A percentile compares a stretch with the other conserved stretches of the same genome.
Evolutionary conservation across 2,329 filamentous ascomycete species (phyloP).

Genomic region (Claviceps sp.): DNA sequence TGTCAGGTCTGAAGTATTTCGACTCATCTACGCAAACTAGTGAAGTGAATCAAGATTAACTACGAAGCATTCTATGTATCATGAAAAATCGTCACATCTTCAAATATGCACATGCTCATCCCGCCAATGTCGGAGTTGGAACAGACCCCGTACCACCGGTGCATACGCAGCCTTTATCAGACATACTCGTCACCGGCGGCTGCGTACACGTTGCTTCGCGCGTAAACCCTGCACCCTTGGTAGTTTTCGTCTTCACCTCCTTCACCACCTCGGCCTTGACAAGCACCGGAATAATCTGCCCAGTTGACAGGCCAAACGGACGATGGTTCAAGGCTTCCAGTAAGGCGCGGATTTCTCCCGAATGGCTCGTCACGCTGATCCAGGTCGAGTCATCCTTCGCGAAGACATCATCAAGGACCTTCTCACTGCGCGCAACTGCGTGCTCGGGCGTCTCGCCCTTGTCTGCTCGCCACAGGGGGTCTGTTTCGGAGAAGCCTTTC

Average conservation of each 20-base stretch:
- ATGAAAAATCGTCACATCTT: too few species aligned
- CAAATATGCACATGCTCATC: too few species aligned
- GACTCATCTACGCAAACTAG: too few species aligned
- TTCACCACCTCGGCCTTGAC: slow-evolving; percentile 40
- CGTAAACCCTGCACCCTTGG: slow-evolving; percentile 20
- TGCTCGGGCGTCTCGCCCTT: slow-evolving; percentile 30
- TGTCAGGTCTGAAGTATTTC: too few species aligned
- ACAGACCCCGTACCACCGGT: slow-evolving; percentile 7
- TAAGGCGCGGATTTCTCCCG: slow-evolving; percentile 39
- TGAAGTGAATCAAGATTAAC: too few species aligned
- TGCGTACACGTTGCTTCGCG: slow-evolving; percentile 29
- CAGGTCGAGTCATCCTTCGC: slow-evolving; percentile 36
- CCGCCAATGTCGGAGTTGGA: slow-evolving; percentile 1
- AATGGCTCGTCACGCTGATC: slow-evolving; percentile 47
- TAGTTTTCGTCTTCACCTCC: slow-evolving; percentile 15
- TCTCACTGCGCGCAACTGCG: slow-evolving; percentile 35
- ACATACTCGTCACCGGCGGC: slow-evolving; percentile 30
- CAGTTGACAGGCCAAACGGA: slow-evolving; percentile 49
- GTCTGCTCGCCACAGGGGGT: slow-evolving; percentile 29
- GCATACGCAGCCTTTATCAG: slow-evolving; percentile 29
- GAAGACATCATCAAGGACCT: slow-evolving; percentile 44
- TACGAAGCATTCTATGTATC: too few species aligned
- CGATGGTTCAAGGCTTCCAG: slow-evolving; percentile 46
- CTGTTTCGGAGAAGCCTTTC: slow-evolving; percentile 43
- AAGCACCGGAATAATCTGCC: slow-evolving; percentile 53